Base-by-base conservation (phyloP, 257 asterid genomes). In the Solanum ossicruentum region DNA sequence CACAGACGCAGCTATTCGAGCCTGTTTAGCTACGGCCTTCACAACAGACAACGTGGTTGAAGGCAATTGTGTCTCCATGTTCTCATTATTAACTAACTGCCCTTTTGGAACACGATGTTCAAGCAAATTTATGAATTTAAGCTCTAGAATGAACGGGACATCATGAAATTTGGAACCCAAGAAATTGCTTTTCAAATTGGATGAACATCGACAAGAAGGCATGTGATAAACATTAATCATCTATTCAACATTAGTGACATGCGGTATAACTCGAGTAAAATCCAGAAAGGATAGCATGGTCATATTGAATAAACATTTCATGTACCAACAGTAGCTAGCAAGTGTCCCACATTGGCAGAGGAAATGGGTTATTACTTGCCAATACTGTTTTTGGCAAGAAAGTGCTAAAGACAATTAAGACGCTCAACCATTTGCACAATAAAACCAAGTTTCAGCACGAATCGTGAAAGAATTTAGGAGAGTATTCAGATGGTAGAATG, bases 1-100 rank as follows among this genome's bases (percentile, higher is more conserved):
- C 70, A 95, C 93, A 16, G 99, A 94, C 83, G 99, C 99, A 73
- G 97, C 99, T 98, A 95, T 94, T 36, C 41, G 41, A 5, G 41
- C 41, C 41, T 36, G 6, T 36, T 5, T 36, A 6, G 41, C 6
- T 13, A 95, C 94, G 6, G 96, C 96, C 85, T 94, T 92, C 0
- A 97, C 93, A 58, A 95, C 94, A 60, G 65, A 58, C 65, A 58
- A 20, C 20, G 6, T 57, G 65, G 6, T 10, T 57, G 65, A 39
- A 39, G 10, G 18, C 5, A 10, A 41, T 18, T 70, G 54, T 18
- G 41, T 70, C 54, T 70, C 52, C 9, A 70, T 39, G 20, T 67
- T 67, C 10, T 41, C 79, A 70, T 70, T 2, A 41, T 41, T 41
- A 17, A 39, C 79, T 4, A 18, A 10, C 32, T 11, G 20, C 21